Percentiles rank a stretch among this genome's conserved stretches.
phyloP scores from a whole-genome alignment of 306 rosid genomes.

The Begonia loranthoides region DNA sequence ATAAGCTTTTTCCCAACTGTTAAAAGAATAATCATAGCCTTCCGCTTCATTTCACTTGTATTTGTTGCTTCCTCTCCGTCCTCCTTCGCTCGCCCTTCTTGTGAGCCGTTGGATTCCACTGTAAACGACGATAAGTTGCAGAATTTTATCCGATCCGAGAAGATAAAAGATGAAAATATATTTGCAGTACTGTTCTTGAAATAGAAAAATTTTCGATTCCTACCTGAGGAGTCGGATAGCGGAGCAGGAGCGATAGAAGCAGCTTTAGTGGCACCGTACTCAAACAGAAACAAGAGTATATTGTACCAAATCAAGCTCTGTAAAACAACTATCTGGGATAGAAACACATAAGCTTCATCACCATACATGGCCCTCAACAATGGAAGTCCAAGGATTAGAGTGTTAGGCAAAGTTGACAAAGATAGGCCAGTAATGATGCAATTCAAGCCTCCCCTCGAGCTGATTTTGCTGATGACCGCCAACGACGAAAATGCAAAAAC shows the following conservation, averaged over 20 bases:
- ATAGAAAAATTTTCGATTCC: slow-evolving; percentile 10
- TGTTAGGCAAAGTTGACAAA: slow-evolving; percentile 68
- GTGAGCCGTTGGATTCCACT: slow-evolving; percentile 45
- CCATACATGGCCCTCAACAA: slow-evolving; percentile 72
- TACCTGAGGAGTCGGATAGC: slow-evolving; percentile 55
- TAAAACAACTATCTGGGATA: slow-evolving; percentile 65
- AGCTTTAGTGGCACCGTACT: slow-evolving; percentile 48
- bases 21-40: slow-evolving; percentile 38
- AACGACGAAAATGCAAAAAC: slow-evolving; percentile 37
- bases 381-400: slow-evolving; percentile 75
- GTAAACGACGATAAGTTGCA: slow-evolving; percentile 8
- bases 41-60: slow-evolving; percentile 23
- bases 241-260: slow-evolving; percentile 30
- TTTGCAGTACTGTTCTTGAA: slow-evolving; percentile 1
- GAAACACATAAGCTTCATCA: slow-evolving; percentile 31
- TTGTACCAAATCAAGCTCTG: slow-evolving; percentile 93
- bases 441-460: slow-evolving; percentile 41
- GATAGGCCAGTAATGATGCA: slow-evolving; percentile 62
- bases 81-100: slow-evolving; percentile 50
- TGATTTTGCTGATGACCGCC: slow-evolving; percentile 33
- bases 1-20: slow-evolving; percentile 70
- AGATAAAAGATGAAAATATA: too few species aligned
- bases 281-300: slow-evolving; percentile 61
- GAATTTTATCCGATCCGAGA: not conserved
- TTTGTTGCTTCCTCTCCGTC: slow-evolving; percentile 31